Base-by-base conservation (phyloP, 164 flowering plant genomes). In the Chimonanthus salicifolius region DNA sequence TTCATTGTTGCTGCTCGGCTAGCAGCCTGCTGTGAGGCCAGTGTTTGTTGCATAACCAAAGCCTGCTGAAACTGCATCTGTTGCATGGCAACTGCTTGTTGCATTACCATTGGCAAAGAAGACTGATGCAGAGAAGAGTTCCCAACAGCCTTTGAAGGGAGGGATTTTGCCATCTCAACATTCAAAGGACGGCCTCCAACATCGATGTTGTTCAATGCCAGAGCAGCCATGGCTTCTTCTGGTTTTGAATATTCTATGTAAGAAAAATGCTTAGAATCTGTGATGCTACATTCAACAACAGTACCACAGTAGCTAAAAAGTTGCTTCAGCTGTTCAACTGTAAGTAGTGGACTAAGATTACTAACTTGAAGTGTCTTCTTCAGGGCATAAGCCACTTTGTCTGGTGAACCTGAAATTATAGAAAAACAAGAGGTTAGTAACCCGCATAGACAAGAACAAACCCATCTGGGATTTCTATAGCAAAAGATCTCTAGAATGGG, bases 21-120 rank as follows among this genome's bases (percentile, higher is more conserved):
- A 46, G 99, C 99, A 54, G 99, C 98, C 82, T 94, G 98, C 75
- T 94, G 98, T 1, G 97, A 87, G 77, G 84, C 85, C 92, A 96
- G 71, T 68, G 92, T 86, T 78, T 94, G 98, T 74, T 96, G 99
- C 98, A 96, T 92, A 33, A 92, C 69, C 64, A 96, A 78, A 74
- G 99, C 95, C 85, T 96, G 98, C 83, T 96, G 99, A 80, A 92
- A 96, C 71, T 96, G 98, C 97, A 95, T 92, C 79, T 96, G 99
- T 77, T 96, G 99, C 98, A 94, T 89, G 16, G 97, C 97, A 78
- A 94, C 98, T 78, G 99, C 97, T 82, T 96, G 99, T 81, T 96
- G 98, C 99, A 96, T 94, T 80, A 90, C 84, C 87, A 89, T 72
- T 6, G 97, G 97, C 58, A 92, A 82, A 77, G 97, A 92, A 58